Evolutionary conservation across 2,329 filamentous ascomycete genomes (phyloP).

Genomic region (Penicillium sp.): DNA sequence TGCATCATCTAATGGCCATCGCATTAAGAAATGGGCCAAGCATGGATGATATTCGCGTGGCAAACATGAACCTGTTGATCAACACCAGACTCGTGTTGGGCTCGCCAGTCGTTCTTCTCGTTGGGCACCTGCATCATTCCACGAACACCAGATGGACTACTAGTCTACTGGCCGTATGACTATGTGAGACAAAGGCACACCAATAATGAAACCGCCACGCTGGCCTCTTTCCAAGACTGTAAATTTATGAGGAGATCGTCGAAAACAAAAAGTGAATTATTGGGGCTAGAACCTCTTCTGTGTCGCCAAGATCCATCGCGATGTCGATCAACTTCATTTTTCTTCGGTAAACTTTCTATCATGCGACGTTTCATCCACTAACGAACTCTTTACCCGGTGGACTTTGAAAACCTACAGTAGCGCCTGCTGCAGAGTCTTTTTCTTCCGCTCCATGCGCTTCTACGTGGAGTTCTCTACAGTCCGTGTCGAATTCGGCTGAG

Average conservation of each 20-base stretch:
- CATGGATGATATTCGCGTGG: background rate
- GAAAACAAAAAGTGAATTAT: background rate
- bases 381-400: background rate
- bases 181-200: background rate
- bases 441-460: background rate
- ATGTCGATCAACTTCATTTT: background rate
- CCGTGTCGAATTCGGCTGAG: background rate
- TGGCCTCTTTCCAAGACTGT: background rate
- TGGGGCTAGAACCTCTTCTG: background rate
- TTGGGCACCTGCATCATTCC: background rate
- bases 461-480: too few relatives aligned
- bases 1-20: background rate
- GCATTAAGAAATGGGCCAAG: background rate
- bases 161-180: background rate
- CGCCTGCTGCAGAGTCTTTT: background rate
- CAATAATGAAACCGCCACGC: background rate
- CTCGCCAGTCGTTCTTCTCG: background rate
- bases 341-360: background rate
- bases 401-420: background rate
- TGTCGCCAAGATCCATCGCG: background rate
- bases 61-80: background rate
- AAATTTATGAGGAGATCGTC: background rate
- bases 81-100: background rate
- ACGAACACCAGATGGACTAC: background rate
- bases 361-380: background rate